These are phyloP conservation scores for Phytopythium boreale DNA, from an alignment of 352 stramenopile species.

Conservation along the genomic window DNA sequence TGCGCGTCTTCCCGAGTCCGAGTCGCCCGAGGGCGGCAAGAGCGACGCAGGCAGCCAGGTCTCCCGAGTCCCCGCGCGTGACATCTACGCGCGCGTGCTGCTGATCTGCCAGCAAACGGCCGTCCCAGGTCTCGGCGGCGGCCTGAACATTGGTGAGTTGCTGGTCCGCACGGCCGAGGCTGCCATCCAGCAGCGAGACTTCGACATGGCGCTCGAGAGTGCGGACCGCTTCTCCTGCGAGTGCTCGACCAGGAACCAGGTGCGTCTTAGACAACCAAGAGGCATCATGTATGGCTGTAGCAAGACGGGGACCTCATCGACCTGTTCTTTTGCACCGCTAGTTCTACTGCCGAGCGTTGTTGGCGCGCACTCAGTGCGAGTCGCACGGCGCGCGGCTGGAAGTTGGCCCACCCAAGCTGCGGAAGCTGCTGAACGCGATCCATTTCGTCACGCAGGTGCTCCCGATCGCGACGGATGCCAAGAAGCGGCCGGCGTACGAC, in stretches of 20 bases:
- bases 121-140: conserved; percentile 20
- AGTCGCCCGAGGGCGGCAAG: conserved; percentile 10
- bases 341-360: conserved; percentile 88
- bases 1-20: conserved; percentile 30
- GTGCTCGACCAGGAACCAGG: conserved; percentile 69
- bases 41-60: conserved; percentile 6
- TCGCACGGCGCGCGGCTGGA: conserved; percentile 36
- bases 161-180: conserved; percentile 75
- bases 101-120: conserved; percentile 29
- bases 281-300: not conserved
- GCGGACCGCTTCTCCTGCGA: conserved; percentile 75
- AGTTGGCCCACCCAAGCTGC: conserved; percentile 38
- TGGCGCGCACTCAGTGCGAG: conserved; percentile 70
- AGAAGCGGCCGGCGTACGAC: conserved; percentile 72
- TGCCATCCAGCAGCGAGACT: conserved; percentile 62
- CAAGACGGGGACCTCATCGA: not conserved
- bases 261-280: conserved; percentile 11
- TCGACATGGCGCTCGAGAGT: conserved; percentile 44
- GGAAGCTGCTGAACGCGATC: conserved; percentile 68
- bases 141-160: conserved; percentile 61
- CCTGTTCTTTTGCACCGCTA: conserved; percentile 9
- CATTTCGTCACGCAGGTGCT: conserved; percentile 73
- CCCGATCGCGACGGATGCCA: conserved; percentile 57
- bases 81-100: conserved; percentile 37
- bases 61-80: conserved; percentile 21